phyloP scores from a whole-genome alignment of 305 asterid genomes.

The Caryopteris hybrid region DNA sequence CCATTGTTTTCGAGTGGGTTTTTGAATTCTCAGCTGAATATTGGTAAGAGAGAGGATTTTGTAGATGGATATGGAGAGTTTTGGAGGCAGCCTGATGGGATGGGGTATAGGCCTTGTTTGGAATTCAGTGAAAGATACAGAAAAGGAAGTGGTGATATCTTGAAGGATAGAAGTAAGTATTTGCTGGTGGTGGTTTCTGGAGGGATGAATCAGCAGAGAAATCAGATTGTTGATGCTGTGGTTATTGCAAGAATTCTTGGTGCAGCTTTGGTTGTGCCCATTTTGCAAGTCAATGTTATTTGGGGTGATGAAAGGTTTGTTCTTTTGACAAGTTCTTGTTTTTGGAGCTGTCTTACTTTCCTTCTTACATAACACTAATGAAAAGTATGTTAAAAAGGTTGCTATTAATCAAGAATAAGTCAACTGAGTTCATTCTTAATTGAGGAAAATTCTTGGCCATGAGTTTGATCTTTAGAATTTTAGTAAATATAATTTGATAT shows the following conservation, averaged over 20 bases:
- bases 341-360: not conserved
- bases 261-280: constrained; percentile 81
- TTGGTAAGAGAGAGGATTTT: not conserved
- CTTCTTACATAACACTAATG: not conserved
- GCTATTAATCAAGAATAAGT: not conserved
- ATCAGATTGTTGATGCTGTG: constrained; percentile 47
- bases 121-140: constrained; percentile 46
- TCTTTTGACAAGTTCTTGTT: too few species aligned
- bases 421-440: not conserved
- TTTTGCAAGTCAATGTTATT: constrained; percentile 82
- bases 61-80: constrained; percentile 21
- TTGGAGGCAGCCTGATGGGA: constrained; percentile 63
- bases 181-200: constrained; percentile 84
- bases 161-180: constrained; percentile 57
- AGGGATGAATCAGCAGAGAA: constrained; percentile 91
- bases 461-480: too few species aligned
- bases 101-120: constrained; percentile 86
- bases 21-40: constrained; percentile 14
- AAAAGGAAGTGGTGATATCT: constrained; percentile 34
- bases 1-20: constrained; percentile 19
- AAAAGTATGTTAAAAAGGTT: not conserved
- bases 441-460: too few species aligned
- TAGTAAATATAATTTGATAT: too few species aligned
- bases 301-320: constrained; percentile 95
- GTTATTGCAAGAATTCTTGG: constrained; percentile 53